Conservation (phyloP, 202 grass and related monocot genomes). For the Schoenoplectus tabernaemontani region DNA sequence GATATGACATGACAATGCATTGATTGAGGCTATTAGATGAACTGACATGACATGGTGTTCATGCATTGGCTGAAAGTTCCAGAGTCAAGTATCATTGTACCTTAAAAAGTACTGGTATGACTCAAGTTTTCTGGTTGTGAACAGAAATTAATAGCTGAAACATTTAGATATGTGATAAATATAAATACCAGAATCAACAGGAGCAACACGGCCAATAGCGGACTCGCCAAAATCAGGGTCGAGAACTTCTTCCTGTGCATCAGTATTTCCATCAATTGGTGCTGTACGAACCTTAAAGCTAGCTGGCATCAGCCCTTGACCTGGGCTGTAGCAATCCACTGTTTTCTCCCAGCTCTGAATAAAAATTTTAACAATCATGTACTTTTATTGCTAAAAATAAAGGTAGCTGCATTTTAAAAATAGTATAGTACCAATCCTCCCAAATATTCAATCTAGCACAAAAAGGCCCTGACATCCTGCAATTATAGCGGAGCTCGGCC, state of each 20-base stretch:
- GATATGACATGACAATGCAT: background rate
- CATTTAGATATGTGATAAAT: background rate
- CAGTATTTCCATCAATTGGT: slow-evolving; percentile 70
- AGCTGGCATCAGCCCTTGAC: slow-evolving; percentile 95
- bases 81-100: background rate
- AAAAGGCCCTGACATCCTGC: too few species aligned
- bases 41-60: background rate
- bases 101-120: background rate
- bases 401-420: slow-evolving; percentile 13
- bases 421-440: background rate
- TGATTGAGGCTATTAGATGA: background rate
- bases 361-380: slow-evolving; percentile 26
- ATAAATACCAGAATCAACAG: slow-evolving; percentile 86
- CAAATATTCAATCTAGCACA: background rate
- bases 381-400: background rate
- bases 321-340: slow-evolving; percentile 96
- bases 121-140: background rate
- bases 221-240: slow-evolving; percentile 97
- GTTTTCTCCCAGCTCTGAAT: slow-evolving; percentile 98
- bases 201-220: slow-evolving; percentile 91
- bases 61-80: background rate
- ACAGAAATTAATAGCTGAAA: background rate
- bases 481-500: background rate
- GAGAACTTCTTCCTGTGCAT: slow-evolving; percentile 79
- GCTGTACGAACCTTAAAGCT: slow-evolving; percentile 85